Conservation (phyloP, 805 yeast species). For the Metschnikowia shivogae region DNA sequence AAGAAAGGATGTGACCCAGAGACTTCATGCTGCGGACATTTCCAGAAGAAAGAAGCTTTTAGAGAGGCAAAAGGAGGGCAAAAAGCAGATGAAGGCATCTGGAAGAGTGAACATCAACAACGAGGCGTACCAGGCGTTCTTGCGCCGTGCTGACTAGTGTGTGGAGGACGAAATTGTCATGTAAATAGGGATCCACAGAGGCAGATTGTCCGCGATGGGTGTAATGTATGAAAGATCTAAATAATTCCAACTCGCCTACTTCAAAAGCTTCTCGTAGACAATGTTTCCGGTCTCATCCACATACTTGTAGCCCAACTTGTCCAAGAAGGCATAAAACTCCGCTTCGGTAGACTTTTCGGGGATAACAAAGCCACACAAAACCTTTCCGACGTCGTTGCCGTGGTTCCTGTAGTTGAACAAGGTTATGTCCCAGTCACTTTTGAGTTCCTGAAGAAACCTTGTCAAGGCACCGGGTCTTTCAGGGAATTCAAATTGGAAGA, state of each 20-base stretch:
- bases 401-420: conserved; percentile 96
- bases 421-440: conserved; percentile 85
- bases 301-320: conserved; percentile 69
- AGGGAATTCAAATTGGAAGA: conserved; percentile 89
- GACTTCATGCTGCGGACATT: conserved; percentile 89
- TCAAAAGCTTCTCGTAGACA: conserved; percentile 78
- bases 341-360: conserved; percentile 61
- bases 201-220: too few relatives aligned
- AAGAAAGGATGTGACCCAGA: conserved; percentile 91
- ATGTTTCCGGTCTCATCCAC: conserved; percentile 79
- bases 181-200: not conserved
- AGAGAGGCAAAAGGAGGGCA: conserved; percentile 90
- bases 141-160: conserved; percentile 35
- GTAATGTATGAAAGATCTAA: too few relatives aligned
- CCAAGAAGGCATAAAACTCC: conserved; percentile 65
- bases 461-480: conserved; percentile 95
- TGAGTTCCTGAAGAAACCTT: conserved; percentile 67
- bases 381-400: conserved; percentile 92
- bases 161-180: not conserved
- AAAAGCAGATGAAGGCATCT: conserved; percentile 71
- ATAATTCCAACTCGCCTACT: conserved; percentile 4
- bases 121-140: conserved; percentile 86
- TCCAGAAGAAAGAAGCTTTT: conserved; percentile 84
- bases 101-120: conserved; percentile 77
- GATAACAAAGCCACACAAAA: conserved; percentile 83